Conservation (phyloP, 352 stramenopile genomes). For the Phytophthora constricta region DNA sequence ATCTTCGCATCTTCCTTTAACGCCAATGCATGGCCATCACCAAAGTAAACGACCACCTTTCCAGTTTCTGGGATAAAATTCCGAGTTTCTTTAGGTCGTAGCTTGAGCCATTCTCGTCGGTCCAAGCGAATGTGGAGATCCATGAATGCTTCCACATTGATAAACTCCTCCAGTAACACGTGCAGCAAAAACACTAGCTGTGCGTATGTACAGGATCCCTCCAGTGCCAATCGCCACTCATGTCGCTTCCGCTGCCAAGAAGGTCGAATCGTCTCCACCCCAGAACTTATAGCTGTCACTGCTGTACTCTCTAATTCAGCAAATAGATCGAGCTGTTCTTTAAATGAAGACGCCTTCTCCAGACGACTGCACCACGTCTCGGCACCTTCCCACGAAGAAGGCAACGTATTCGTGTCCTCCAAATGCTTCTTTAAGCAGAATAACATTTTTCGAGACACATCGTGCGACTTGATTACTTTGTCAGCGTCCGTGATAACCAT, state of each 20-base stretch:
- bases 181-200: constrained; percentile 79
- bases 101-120: constrained; percentile 79
- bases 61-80: constrained; percentile 84
- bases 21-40: constrained; percentile 76
- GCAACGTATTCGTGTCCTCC: constrained; percentile 55
- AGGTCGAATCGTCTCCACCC: constrained; percentile 62
- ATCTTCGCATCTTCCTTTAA: constrained; percentile 81
- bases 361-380: constrained; percentile 54
- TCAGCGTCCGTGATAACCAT: constrained; percentile 54
- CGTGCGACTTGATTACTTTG: constrained; percentile 46
- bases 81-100: constrained; percentile 69
- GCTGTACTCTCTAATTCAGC: constrained; percentile 65
- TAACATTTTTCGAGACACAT: constrained; percentile 68
- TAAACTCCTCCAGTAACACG: constrained; percentile 76
- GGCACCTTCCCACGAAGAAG: constrained; percentile 51
- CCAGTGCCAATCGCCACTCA: constrained; percentile 71
- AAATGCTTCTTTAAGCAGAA: constrained; percentile 67
- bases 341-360: constrained; percentile 36
- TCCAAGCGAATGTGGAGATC: constrained; percentile 76
- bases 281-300: constrained; percentile 42
- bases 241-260: constrained; percentile 82
- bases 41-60: constrained; percentile 78
- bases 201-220: constrained; percentile 70
- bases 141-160: constrained; percentile 83
- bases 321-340: constrained; percentile 54